Evolutionary conservation across 805 yeast species (phyloP), one percentile per base, ranked within the genome.

Genomic region (Wickerhamiella australiensis): DNA sequence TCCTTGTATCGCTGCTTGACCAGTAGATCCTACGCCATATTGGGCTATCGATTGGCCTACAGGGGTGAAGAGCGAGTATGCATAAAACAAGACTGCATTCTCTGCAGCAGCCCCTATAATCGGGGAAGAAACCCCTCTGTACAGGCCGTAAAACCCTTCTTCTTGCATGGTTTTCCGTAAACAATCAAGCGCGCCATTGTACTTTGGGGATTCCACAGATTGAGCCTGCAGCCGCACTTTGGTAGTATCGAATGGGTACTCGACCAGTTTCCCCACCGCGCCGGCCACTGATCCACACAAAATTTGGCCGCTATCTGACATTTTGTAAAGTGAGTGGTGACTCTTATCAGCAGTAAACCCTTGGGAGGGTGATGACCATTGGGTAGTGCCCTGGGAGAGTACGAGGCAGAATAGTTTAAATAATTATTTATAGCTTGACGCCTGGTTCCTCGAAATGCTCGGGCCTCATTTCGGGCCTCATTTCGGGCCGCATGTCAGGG

Each of bases 171-270:
- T 84, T 53, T 76, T 68, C 38, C 57, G 59, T 40, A 88, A 76
- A 61, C 92, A 82, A 53, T 79, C 80, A 52, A 72, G 52, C 0
- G 95, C 81, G 1, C 85, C 78, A 0, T 64, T 64, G 58, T 75
- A 80, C 31, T 65, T 62, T 9, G 76, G 65, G 0, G 75, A 73
- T 6, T 57, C 53, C 3, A 67, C 62, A 26, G 78, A 68, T 6
- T 87, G 81, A 1, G 86, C 76, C 60, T 82, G 90, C 26, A 90
- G 70, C 51, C 96, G 72, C 2, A 88, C 97, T 65, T 88, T 88
- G 42, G 87, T 74, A 0, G 96, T 90, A 59, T 88, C 97, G 56
- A 88, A 86, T 0, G 97, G 97, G 59, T 80, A 88, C 64, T 88
- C 97, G 12, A 88, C 75, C 26, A 82, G 57, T 62, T 88, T 90